A percentile compares a stretch with the other conserved stretches of the same genome.
Conservation (phyloP, 2,329 filamentous ascomycete genomes). For the Sporothrix brunneoviolacea region DNA sequence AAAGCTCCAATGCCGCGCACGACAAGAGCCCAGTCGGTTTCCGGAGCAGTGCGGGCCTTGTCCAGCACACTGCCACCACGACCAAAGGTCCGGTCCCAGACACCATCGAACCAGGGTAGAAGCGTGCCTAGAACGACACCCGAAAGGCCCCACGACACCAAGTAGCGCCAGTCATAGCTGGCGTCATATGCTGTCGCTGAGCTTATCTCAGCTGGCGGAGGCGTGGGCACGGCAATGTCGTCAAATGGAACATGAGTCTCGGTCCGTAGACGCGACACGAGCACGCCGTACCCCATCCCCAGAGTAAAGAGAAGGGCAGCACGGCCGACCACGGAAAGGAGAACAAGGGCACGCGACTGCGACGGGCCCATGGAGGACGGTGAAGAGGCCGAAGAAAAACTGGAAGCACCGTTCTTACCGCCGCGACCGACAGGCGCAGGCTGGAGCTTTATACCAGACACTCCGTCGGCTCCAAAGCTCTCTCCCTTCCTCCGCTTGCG, state of each 20-base stretch:
- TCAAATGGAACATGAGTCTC: conserved; percentile 37
- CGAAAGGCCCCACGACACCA: conserved; percentile 73
- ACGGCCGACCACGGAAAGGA: conserved; percentile 50
- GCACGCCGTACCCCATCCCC: conserved; percentile 73
- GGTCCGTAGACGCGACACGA: conserved; percentile 74
- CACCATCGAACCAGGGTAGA: conserved; percentile 74
- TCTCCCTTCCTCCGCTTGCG: conserved; percentile 6
- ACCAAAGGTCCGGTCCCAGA: conserved; percentile 55
- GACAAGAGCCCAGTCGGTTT: conserved; percentile 66
- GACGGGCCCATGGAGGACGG: conserved; percentile 22
- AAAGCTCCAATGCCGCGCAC: conserved; percentile 54
- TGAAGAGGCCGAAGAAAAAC: conserved; percentile 15
- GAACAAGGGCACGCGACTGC: conserved; percentile 23
- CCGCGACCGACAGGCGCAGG: conserved; percentile 5
- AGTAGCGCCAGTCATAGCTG: conserved; percentile 55
- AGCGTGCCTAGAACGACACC: conserved; percentile 72
- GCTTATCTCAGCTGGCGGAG: conserved; percentile 29
- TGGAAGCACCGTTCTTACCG: conserved; percentile 30
- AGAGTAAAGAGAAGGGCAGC: conserved; percentile 65
- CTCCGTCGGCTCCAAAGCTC: neutral
- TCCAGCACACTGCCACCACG: conserved; percentile 20
- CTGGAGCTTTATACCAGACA: conserved; percentile 1
- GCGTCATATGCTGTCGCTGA: conserved; percentile 10
- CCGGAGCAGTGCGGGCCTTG: conserved; percentile 31
- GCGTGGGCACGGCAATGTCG: neutral